Percentiles rank a stretch among this genome's conserved stretches.
Evolutionary conservation across 2,329 filamentous ascomycete genomes (phyloP).

Genomic region (Cercospora janseana): DNA sequence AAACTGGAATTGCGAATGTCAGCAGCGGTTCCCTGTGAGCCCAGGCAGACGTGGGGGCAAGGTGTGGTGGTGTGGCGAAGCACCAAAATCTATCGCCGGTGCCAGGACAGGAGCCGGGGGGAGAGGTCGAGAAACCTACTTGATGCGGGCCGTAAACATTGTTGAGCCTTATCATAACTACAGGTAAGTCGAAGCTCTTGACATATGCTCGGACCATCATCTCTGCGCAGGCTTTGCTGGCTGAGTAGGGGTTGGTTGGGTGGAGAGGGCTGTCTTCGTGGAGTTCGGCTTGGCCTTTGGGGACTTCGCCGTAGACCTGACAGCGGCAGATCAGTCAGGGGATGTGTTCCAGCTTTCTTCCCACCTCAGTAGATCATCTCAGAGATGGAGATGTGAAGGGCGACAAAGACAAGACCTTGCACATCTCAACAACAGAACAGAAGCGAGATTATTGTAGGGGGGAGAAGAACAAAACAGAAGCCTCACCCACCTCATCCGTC

Average conservation of each 20-base stretch:
- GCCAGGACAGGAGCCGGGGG: neutral
- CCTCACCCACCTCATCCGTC: constrained; percentile 58
- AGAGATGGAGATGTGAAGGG: too few relatives aligned
- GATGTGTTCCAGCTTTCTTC: neutral
- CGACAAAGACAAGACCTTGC: too few relatives aligned
- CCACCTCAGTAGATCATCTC: too few relatives aligned
- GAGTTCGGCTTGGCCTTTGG: constrained; percentile 67
- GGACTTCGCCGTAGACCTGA: constrained; percentile 79
- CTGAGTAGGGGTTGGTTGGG: constrained; percentile 67
- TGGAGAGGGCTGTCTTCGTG: constrained; percentile 71
- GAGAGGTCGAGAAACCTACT: constrained; percentile 50
- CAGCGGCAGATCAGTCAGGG: too few relatives aligned
- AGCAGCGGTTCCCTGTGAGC: constrained; percentile 13
- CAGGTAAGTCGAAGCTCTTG: constrained; percentile 76
- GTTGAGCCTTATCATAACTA: constrained; percentile 77
- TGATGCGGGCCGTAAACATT: constrained; percentile 85
- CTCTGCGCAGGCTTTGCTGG: constrained; percentile 41
- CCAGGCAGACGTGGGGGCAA: neutral
- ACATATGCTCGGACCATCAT: constrained; percentile 72
- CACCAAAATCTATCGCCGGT: neutral
- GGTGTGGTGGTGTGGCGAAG: neutral
- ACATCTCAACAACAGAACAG: too few relatives aligned
- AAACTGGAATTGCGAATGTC: constrained; percentile 22
- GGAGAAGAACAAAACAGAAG: neutral
- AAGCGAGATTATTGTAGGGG: too few relatives aligned